phyloP scores from a whole-genome alignment of 2,329 filamentous ascomycete species.

The Drechmeria coniospora region DNA sequence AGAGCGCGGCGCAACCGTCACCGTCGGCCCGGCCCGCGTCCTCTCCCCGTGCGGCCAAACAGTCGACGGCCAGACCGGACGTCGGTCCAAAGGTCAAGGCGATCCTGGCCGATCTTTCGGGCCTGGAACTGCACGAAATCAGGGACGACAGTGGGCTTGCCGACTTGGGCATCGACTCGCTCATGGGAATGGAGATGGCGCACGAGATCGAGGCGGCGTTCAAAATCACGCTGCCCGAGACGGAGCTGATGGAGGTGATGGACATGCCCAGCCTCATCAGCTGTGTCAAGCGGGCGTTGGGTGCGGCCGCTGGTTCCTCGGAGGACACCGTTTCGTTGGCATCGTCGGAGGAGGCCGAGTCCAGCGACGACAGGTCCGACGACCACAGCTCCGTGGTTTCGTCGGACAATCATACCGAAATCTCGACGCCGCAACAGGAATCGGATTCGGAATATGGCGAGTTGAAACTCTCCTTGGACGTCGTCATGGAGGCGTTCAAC shows the following conservation, averaged over 20 bases:
- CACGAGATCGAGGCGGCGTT: conserved; percentile 23
- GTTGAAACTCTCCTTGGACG: neutral
- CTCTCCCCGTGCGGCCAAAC: neutral
- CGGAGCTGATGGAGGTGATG: conserved; percentile 1
- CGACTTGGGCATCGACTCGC: conserved; percentile 2
- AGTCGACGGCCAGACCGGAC: neutral
- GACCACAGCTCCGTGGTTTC: neutral
- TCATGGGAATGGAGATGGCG: conserved; percentile 2
- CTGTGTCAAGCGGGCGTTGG: neutral
- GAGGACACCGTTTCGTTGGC: no score
- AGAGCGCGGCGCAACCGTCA: neutral
- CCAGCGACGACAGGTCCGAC: neutral
- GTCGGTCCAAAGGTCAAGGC: neutral
- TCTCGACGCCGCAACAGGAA: neutral
- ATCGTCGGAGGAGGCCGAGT: neutral
- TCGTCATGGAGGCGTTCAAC: conserved; percentile 1
- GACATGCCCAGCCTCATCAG: conserved; percentile 3
- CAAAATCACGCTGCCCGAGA: conserved; percentile 9
- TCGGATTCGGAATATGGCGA: neutral
- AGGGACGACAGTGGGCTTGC: conserved; percentile 1
- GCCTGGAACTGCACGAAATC: neutral
- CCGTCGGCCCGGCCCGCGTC: neutral
- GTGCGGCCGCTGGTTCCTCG: neutral
- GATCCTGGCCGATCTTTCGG: neutral
- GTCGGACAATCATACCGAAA: neutral